A percentile compares a stretch with the other conserved stretches of the same genome.
These are phyloP conservation scores for Graphiopsis chlorocephala DNA, from an alignment of 2,329 filamentous ascomycete genomes.

Conservation along the genomic window DNA sequence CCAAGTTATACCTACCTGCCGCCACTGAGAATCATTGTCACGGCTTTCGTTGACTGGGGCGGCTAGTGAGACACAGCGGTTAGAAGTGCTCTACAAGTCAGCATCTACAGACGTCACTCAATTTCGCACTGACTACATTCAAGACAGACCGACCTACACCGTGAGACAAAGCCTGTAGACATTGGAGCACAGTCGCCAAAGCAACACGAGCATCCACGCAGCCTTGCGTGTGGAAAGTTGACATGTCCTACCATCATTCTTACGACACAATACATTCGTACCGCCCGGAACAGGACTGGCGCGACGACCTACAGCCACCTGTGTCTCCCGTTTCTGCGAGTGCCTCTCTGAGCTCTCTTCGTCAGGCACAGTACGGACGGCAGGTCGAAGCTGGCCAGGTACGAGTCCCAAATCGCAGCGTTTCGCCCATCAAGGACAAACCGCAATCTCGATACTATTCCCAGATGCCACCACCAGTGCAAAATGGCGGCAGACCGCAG, in stretches of 20 bases:
- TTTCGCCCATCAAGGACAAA: conserved; percentile 7
- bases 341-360: conserved; percentile 2
- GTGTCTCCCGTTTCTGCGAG: conserved; percentile 6
- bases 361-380: conserved; percentile 7
- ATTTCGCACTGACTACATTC: neutral
- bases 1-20: neutral
- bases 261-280: neutral
- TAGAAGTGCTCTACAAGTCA: neutral
- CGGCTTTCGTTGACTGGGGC: neutral
- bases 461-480: conserved; percentile 4
- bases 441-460: neutral
- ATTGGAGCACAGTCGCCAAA: conserved; percentile 1
- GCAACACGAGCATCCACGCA: neutral
- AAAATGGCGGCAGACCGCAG: neutral
- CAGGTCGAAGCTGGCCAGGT: conserved; percentile 3
- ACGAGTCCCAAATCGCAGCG: conserved; percentile 7
- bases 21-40: neutral
- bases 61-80: neutral
- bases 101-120: neutral
- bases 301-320: neutral
- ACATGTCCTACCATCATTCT: conserved; percentile 8
- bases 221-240: neutral
- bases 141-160: neutral
- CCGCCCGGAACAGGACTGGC: conserved; percentile 2
- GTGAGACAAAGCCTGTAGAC: conserved; percentile 1